These are phyloP conservation scores for Phytophthora constricta DNA, from an alignment of 352 stramenopile genomes.

Conservation along the genomic window DNA sequence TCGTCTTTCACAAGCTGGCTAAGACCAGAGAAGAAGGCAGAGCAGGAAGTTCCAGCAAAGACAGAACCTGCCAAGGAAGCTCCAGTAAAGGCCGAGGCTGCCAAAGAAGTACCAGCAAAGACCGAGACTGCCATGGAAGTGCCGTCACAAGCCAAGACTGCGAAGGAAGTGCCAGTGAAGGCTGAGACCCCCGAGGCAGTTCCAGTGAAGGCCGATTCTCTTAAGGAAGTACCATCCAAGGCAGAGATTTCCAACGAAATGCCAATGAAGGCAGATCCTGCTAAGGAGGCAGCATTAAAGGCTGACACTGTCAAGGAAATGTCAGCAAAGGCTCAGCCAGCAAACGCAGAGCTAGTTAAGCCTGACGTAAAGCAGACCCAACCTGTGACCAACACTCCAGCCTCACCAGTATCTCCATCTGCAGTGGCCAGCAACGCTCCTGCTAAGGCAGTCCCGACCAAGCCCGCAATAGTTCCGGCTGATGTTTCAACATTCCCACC, in stretches of 20 bases:
- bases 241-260: not conserved
- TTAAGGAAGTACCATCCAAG: no score
- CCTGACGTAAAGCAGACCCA: not conserved
- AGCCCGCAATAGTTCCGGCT: conserved; percentile 28
- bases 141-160: not conserved
- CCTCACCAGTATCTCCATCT: not conserved
- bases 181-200: not conserved
- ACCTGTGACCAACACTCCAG: not conserved
- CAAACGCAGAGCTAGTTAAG: no score
- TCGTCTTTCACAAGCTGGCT: not conserved
- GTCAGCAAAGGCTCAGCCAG: no score
- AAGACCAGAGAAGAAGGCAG: not conserved
- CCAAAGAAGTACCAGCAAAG: not conserved
- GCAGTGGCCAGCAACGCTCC: not conserved
- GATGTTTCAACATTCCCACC: conserved; percentile 33
- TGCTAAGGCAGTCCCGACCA: conserved; percentile 1
- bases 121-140: not conserved
- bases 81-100: not conserved
- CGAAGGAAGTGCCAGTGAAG: not conserved
- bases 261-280: not conserved
- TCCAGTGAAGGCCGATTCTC: not conserved
- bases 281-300: not conserved
- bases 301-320: no score
- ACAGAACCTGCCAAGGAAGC: not conserved
- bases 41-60: not conserved